Evolutionary conservation across 1,139 yeast genomes (phyloP), one percentile per base, ranked within the genome.

Genomic region (Nakaseomyces nivariensis): DNA sequence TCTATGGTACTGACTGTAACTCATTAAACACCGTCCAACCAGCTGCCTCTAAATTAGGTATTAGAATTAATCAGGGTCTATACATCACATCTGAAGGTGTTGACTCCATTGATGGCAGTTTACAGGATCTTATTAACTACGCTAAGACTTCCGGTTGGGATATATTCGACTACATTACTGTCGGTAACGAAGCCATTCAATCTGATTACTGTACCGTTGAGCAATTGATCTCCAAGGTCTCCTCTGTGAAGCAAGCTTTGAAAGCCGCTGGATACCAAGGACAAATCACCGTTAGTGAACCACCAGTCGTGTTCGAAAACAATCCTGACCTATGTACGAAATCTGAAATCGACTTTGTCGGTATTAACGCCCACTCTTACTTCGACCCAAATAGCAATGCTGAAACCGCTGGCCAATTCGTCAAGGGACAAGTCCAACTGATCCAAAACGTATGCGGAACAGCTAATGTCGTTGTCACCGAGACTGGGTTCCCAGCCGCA

Each of bases 1-100:
- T 86, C 48, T 89, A 89, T 63, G 95, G 95, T 58, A 82, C 87
- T 50, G 96, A 89, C 66, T 89, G 97, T 72, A 73, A 78, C 63
- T 78, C 86, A 27, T 69, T 85, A 53, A 64, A 74, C 33, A 80
- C 84, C 3, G 80, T 88, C 40, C 75, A 81, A 58, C 86, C 92
- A 46, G 76, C 74, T 47, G 77, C 84, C 54, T 61, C 64, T n/a
- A 52, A 67, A 10, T 69, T 84, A 48, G 96, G 95, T 2, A 67
- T 89, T 48, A 78, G 71, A 46, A 80, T 89, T 48, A 84, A 85
- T 67, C 96, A 87, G 72, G 96, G 97, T 43, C 77, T 89, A 68
- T 89, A 94, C 92, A 81, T 89, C 58, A 65, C 70, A 36, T 58
- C 70, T 33, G 72, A 62, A 13, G 96, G 95, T 56, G 81, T 75